Evolutionary conservation across 164 flowering plant species (phyloP).

Genomic region (Piper betle): DNA sequence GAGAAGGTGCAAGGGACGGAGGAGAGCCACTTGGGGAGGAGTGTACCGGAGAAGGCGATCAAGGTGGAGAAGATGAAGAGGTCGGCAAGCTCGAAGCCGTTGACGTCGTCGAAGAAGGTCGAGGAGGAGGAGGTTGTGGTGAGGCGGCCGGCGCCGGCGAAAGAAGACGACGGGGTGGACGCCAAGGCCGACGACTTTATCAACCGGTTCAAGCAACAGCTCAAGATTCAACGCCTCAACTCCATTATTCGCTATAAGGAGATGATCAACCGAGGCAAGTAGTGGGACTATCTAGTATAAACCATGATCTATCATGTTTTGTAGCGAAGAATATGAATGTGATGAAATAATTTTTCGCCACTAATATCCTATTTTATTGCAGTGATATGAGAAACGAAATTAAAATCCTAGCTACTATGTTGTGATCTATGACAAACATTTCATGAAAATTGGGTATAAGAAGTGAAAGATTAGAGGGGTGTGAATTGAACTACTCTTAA

Average conservation of each 20-base stretch:
- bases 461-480: too few species aligned
- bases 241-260: constrained; percentile 34
- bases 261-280: constrained; percentile 14
- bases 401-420: too few species aligned
- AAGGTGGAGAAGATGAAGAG: constrained; percentile 19
- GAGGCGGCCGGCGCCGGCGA: constrained; percentile 18
- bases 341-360: too few species aligned
- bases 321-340: too few species aligned
- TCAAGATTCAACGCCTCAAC: constrained; percentile 37
- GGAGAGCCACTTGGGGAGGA: constrained; percentile 3
- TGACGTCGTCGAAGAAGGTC: constrained; percentile 5
- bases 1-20: background rate
- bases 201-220: constrained; percentile 40
- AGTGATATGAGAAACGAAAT: too few species aligned
- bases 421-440: too few species aligned
- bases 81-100: constrained; percentile 18
- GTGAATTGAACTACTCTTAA: too few species aligned
- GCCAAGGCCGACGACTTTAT: constrained; percentile 52
- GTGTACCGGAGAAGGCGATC: constrained; percentile 9
- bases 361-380: too few species aligned
- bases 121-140: constrained; percentile 13
- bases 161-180: constrained; percentile 40
- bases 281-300: too few species aligned
- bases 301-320: too few species aligned
- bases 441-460: too few species aligned